Conservation (phyloP, 768 basidiomycete species). For the Pleurotus eryngii region DNA sequence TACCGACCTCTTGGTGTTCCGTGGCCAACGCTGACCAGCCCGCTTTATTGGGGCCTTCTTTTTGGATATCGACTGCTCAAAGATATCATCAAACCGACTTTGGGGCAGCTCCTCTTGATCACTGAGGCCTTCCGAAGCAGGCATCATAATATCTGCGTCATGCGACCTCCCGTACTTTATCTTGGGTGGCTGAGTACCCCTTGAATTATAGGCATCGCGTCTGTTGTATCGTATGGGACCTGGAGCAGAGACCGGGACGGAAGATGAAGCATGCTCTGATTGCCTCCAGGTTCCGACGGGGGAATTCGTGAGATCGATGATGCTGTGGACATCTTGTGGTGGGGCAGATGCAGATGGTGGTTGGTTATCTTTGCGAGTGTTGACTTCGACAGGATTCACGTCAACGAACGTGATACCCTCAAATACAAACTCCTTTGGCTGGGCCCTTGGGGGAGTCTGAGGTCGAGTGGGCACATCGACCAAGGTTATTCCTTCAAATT, state of each 20-base stretch:
- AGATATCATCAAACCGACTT: slow-evolving; percentile 9
- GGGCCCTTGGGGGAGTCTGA: neutral
- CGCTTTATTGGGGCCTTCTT: neutral
- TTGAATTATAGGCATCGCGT: too few relatives aligned
- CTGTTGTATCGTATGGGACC: too few relatives aligned
- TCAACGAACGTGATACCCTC: neutral
- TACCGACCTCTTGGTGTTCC: too few relatives aligned
- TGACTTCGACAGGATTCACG: neutral
- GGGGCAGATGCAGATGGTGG: neutral
- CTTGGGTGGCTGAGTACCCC: too few relatives aligned
- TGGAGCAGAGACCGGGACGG: neutral
- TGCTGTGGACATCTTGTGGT: neutral
- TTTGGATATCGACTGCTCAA: slow-evolving; percentile 8
- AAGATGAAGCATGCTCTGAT: neutral
- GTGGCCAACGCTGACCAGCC: too few relatives aligned
- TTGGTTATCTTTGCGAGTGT: neutral
- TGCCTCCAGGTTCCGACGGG: neutral
- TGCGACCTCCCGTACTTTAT: neutral
- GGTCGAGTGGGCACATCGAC: too few relatives aligned
- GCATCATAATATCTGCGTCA: neutral
- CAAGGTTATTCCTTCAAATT: neutral
- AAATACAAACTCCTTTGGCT: neutral
- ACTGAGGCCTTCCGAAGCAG: too few relatives aligned
- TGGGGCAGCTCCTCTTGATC: slow-evolving; percentile 1
- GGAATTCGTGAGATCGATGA: neutral